Evolutionary conservation across 2,329 filamentous ascomycete species (phyloP).

Genomic region (Penicillium polonicum): DNA sequence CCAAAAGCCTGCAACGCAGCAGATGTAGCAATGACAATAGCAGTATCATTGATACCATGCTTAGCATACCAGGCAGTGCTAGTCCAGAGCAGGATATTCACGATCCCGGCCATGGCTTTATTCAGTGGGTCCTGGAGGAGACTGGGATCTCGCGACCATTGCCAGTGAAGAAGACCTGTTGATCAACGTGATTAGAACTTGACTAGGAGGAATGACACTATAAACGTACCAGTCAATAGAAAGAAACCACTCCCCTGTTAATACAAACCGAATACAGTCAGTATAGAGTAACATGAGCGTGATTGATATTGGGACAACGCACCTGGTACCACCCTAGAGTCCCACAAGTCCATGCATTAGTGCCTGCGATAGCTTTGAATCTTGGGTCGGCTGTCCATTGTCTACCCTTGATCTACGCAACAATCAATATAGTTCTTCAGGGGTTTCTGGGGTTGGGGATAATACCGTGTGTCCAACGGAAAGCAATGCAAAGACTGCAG

Average conservation of each 20-base stretch:
- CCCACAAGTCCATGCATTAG: conserved; percentile 23
- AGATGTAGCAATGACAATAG: conserved; percentile 19
- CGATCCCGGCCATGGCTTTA: conserved; percentile 30
- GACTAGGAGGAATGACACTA: neutral
- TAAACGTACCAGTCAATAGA: conserved; percentile 22
- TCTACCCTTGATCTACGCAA: conserved; percentile 17
- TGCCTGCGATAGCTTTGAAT: conserved; percentile 25
- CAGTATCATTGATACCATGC: conserved; percentile 27
- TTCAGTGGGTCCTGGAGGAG: conserved; percentile 29
- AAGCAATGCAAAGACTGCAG: conserved; percentile 20
- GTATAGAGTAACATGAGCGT: neutral
- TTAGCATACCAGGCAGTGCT: conserved; percentile 34
- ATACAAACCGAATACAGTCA: neutral
- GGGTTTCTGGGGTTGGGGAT: neutral
- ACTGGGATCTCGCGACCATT: conserved; percentile 24
- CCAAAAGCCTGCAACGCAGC: conserved; percentile 28
- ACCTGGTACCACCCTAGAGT: conserved; percentile 32
- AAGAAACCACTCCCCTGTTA: conserved; percentile 29
- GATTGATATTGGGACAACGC: neutral
- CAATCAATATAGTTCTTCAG: neutral
- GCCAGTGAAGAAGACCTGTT: conserved; percentile 29
- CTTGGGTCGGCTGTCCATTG: conserved; percentile 26
- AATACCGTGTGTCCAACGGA: conserved; percentile 29
- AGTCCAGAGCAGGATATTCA: conserved; percentile 28
- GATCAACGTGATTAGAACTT: neutral